Evolutionary conservation across 2,329 filamentous ascomycete species (phyloP), one percentile per base, ranked within the genome.

Genomic region (Stagonosporopsis chrysanthemi): DNA sequence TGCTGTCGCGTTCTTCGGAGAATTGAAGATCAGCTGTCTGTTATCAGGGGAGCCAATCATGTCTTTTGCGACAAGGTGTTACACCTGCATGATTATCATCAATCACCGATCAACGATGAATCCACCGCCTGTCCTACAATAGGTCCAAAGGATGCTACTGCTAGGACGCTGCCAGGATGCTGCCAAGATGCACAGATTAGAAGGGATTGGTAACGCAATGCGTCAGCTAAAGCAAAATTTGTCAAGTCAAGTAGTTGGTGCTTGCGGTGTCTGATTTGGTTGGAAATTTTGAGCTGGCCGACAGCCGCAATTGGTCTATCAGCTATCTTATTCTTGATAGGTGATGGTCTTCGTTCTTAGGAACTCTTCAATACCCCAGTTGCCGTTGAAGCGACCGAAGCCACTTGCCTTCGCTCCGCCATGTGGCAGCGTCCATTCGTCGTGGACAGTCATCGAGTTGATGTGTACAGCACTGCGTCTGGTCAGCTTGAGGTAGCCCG

Each of bases 361-460:
- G 56, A 81, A 82, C 68, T 83, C 80, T 4, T 81, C 76, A 41
- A 83, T 61, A 2, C 81, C 80, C 73, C 75, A 77, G 12, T 72
- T 67, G 1, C 69, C 77, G 58, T 81, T 81, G 66, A 82, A 82
- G 2, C 80, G 64, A 4, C 81, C 81, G 69, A 77, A 83, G 0
- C 82, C 82, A 55, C 78, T 81, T 60, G 75, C 76, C 71, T 83
- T 82, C 1, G 75, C 75, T 17, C 82, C 82, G 14, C 82, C 82
- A 62, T 83, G 81, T 8, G 81, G 81, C 39, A 83, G 66, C 6
- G 65, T 68, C 8, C 74, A 66, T 64, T 83, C 81, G 51, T 83
- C 81, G 60, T 83, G 81, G 9, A 83, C 76, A 17, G 73, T 81
- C 80, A 82, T 82, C 7, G 73, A 70, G 62, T 83, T 83, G 67